Evolutionary conservation across 306 rosid genomes (phyloP).

Genomic region (peach (Prunus persica)): Prunus_persica_NCBIv2 NC_034014.1:29074501-29075000

Average conservation of each 20-base stretch:
- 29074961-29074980: constrained; percentile 34
- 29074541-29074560: background rate
- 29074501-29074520: background rate
- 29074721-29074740: too few species aligned
- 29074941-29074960: constrained; percentile 31
- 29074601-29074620: background rate
- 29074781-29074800: background rate
- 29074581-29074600: background rate
- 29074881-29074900: constrained; percentile 29
- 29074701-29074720: too few species aligned
- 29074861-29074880: constrained; percentile 24
- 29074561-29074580: background rate
- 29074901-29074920: constrained; percentile 29
- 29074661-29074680: too few species aligned
- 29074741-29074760: background rate
- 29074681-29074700: too few species aligned
- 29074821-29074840: background rate
- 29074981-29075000: constrained; percentile 50
- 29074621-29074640: background rate
- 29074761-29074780: background rate
- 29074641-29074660: too few species aligned
- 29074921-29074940: constrained; percentile 31
- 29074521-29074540: too few species aligned
- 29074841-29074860: constrained; percentile 35
- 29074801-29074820: background rate